phyloP scores from a whole-genome alignment of 148 eudicot species.

The Chenopodium album region DNA sequence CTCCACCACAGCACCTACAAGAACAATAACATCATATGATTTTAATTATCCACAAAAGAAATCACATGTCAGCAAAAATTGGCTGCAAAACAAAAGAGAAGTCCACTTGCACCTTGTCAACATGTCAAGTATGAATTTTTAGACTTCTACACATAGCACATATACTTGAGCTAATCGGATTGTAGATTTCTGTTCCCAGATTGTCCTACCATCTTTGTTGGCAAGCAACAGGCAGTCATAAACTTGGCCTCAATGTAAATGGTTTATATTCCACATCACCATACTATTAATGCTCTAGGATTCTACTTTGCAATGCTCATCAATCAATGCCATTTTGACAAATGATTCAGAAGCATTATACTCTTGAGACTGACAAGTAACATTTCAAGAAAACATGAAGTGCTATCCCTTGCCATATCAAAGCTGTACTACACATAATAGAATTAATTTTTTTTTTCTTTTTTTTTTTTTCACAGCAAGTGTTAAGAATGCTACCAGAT shows the following conservation, averaged over 20 bases:
- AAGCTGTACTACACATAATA: neutral
- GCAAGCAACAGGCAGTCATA: neutral
- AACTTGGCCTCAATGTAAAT: neutral
- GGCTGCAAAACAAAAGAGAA: neutral
- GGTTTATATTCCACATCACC: neutral
- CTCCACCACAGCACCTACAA: conserved; percentile 79
- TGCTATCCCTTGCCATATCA: neutral
- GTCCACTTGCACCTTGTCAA: neutral
- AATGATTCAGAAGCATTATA: neutral
- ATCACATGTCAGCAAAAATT: neutral
- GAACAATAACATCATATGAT: neutral
- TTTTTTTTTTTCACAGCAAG: neutral
- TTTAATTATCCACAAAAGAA: neutral
- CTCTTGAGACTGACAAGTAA: neutral
- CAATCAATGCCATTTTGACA: neutral
- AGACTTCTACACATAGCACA: neutral
- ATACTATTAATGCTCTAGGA: neutral
- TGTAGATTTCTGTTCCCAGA: neutral
- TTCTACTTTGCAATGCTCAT: neutral
- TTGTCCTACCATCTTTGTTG: neutral
- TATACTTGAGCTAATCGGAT: neutral
- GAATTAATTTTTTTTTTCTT: too few species aligned
- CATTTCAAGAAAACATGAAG: neutral
- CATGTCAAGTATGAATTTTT: neutral
- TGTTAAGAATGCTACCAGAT: neutral